These are phyloP conservation scores for Myriosclerotinia duriaeana DNA, from an alignment of 2,329 filamentous ascomycete genomes.

Conservation along the genomic window DNA sequence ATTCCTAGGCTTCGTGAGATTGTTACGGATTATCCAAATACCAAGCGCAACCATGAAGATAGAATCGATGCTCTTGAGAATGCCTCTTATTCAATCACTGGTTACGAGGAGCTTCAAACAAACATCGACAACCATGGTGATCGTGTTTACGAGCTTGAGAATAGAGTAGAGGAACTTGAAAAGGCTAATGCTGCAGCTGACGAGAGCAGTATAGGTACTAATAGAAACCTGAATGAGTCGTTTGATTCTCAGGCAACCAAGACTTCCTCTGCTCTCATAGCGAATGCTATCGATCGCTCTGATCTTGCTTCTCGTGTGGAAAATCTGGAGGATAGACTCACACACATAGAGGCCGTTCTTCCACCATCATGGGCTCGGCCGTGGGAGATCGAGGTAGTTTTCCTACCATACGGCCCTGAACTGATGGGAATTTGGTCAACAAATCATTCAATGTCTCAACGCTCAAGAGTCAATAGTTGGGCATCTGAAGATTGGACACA, in stretches of 20 bases:
- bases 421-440: constrained; percentile 55
- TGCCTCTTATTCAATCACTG: constrained; percentile 63
- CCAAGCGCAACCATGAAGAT: constrained; percentile 51
- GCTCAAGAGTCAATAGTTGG: constrained; percentile 41
- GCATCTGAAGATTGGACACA: constrained; percentile 51
- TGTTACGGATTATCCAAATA: constrained; percentile 33
- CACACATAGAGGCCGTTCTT: constrained; percentile 34
- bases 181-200: constrained; percentile 51
- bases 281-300: constrained; percentile 40
- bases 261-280: constrained; percentile 43
- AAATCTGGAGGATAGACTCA: constrained; percentile 46
- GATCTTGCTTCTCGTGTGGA: constrained; percentile 47
- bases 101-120: constrained; percentile 69
- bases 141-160: constrained; percentile 68
- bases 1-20: constrained; percentile 33
- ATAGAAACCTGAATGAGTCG: constrained; percentile 35
- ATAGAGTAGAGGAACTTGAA: constrained; percentile 59
- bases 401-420: constrained; percentile 66
- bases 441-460: constrained; percentile 43
- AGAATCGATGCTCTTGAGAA: constrained; percentile 70
- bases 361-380: constrained; percentile 62
- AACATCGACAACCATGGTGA: constrained; percentile 66
- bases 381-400: constrained; percentile 75
- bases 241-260: constrained; percentile 40
- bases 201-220: constrained; percentile 33